Percentiles rank a stretch among this genome's conserved stretches.
Evolutionary conservation across 331 rosid species (phyloP).

Genomic region (Phaseolus coccineus): DNA sequence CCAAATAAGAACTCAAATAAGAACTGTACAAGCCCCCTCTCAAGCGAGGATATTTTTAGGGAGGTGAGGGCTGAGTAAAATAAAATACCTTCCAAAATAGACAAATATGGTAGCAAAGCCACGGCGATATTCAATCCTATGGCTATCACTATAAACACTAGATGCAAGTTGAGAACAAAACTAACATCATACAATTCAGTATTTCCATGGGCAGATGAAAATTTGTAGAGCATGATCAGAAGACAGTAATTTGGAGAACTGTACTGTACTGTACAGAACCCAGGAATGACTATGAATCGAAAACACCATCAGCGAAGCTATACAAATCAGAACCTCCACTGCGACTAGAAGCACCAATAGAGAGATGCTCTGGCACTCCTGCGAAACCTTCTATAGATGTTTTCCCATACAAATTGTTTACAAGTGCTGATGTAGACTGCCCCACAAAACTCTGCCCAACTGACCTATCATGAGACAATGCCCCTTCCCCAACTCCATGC

Average conservation of each 20-base stretch:
- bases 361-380: slow-evolving; percentile 47
- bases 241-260: not conserved
- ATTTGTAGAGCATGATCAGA: not conserved
- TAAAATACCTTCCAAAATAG: not conserved
- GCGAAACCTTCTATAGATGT: slow-evolving; percentile 46
- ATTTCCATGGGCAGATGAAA: slow-evolving; percentile 17
- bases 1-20: not conserved
- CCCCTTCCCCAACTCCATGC: slow-evolving; percentile 56
- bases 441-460: slow-evolving; percentile 49
- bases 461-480: slow-evolving; percentile 46
- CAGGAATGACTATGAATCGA: slow-evolving; percentile 46
- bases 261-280: not conserved
- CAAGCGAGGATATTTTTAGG: not conserved
- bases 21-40: not conserved
- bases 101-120: not conserved
- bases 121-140: not conserved
- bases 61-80: not conserved
- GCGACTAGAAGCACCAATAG: slow-evolving; percentile 38
- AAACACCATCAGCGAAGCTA: slow-evolving; percentile 67
- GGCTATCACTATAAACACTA: slow-evolving; percentile 28
- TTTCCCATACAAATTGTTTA: slow-evolving; percentile 46
- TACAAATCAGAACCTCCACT: slow-evolving; percentile 60
- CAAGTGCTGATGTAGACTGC: slow-evolving; percentile 45
- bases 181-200: slow-evolving; percentile 21
- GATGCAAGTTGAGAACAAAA: not conserved